A percentile compares a stretch with the other conserved stretches of the same genome.
phyloP scores from a whole-genome alignment of 2,329 filamentous ascomycete genomes.

The Cladophialophora exuberans region DNA sequence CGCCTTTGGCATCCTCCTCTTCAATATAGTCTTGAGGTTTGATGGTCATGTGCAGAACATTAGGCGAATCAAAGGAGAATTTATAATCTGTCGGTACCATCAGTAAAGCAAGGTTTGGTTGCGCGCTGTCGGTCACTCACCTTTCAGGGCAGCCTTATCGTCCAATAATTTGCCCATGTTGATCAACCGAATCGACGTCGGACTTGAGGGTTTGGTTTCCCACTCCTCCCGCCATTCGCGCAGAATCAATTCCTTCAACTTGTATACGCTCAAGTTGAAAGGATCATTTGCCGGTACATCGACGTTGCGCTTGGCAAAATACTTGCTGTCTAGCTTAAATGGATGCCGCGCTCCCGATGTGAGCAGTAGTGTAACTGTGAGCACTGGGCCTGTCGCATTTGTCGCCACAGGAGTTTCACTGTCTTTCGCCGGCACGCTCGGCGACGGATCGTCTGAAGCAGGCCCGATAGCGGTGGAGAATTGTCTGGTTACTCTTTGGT shows the following conservation, averaged over 20 bases:
- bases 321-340: constrained; percentile 86
- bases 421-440: constrained; percentile 38
- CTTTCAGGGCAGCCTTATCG: constrained; percentile 81
- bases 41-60: constrained; percentile 94
- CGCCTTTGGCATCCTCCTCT: constrained; percentile 71
- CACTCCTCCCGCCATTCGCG: constrained; percentile 90
- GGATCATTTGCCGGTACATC: constrained; percentile 77
- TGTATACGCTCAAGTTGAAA: constrained; percentile 89
- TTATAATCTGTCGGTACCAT: constrained; percentile 76
- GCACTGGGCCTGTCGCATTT: constrained; percentile 46
- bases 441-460: constrained; percentile 29
- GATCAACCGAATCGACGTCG: constrained; percentile 87
- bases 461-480: constrained; percentile 34
- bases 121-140: constrained; percentile 50
- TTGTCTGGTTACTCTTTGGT: constrained; percentile 22
- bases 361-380: constrained; percentile 74
- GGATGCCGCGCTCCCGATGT: constrained; percentile 82
- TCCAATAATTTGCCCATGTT: constrained; percentile 89
- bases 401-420: not conserved
- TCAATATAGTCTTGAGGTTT: constrained; percentile 82
- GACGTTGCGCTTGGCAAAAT: constrained; percentile 79
- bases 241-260: constrained; percentile 89
- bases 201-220: constrained; percentile 83
- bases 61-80: constrained; percentile 73
- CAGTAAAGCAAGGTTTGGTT: not conserved